Percentiles rank a stretch among this genome's conserved stretches.
Conservation (phyloP, 225 moss, liverwort and hornwort species). For the Ulota crispa region DNA sequence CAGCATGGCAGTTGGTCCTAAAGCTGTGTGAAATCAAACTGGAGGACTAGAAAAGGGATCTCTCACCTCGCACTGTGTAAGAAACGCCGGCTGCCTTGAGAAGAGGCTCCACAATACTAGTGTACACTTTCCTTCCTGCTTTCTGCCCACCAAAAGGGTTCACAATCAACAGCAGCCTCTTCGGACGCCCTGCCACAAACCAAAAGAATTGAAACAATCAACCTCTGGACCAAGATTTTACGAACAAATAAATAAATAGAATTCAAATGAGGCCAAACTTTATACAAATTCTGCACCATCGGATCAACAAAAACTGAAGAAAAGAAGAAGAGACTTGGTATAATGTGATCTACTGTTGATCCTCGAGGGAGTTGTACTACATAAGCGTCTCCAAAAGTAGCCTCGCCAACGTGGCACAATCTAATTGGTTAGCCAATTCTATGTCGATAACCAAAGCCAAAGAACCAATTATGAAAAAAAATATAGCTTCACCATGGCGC, state of each 20-base stretch:
- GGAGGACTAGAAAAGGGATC: neutral
- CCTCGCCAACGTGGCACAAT: too few species aligned
- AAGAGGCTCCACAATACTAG: constrained; percentile 66
- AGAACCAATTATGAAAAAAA: too few species aligned
- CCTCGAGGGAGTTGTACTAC: too few species aligned
- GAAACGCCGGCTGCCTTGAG: constrained; percentile 62
- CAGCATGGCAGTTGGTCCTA: too few species aligned
- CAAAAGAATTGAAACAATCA: neutral
- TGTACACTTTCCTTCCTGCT: constrained; percentile 57
- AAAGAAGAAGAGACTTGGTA: too few species aligned
- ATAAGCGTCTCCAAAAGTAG: too few species aligned
- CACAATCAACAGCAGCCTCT: constrained; percentile 71
- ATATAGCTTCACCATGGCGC: too few species aligned
- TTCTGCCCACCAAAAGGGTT: constrained; percentile 78
- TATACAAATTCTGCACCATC: neutral
- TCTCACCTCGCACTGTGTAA: constrained; percentile 61
- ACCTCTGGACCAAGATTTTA: neutral
- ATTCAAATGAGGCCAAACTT: neutral
- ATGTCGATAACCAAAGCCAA: too few species aligned
- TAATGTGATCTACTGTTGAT: too few species aligned
- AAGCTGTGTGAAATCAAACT: neutral
- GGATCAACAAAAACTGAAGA: neutral
- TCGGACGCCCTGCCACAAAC: constrained; percentile 69
- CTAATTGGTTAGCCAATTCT: too few species aligned
- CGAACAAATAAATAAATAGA: neutral